phyloP scores from a whole-genome alignment of 148 eudicot genomes.

The Suaeda aralocaspica region DNA sequence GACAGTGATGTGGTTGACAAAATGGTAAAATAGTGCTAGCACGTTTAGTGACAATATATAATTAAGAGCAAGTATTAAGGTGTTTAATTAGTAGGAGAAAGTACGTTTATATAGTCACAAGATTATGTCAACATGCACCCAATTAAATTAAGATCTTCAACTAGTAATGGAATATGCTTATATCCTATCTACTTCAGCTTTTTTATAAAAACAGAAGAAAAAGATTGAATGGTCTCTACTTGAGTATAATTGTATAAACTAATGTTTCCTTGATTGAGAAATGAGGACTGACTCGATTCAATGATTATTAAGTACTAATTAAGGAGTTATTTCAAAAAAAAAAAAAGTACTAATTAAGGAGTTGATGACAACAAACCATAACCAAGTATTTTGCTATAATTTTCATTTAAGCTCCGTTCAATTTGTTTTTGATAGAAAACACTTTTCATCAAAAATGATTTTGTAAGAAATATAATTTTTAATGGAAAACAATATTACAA shows the following conservation, averaged over 20 bases:
- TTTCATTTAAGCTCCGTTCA: too few species aligned
- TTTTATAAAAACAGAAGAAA: neutral
- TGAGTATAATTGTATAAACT: neutral
- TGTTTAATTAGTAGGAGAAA: neutral
- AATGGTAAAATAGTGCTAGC: conserved; percentile 18
- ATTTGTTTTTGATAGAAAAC: too few species aligned
- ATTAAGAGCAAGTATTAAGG: neutral
- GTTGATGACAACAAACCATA: too few species aligned
- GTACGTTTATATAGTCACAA: neutral
- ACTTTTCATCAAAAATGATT: too few species aligned
- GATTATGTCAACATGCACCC: conserved; percentile 20
- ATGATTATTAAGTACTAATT: conserved; percentile 3
- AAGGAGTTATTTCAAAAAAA: too few species aligned
- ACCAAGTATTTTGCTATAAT: too few species aligned
- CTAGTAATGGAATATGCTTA: conserved; percentile 21
- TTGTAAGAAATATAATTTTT: too few species aligned
- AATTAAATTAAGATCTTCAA: neutral
- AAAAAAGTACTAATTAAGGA: too few species aligned
- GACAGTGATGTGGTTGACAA: conserved; percentile 13
- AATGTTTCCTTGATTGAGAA: conserved; percentile 4
- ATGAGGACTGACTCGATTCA: neutral
- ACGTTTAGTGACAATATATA: conserved; percentile 18
- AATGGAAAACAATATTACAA: too few species aligned
- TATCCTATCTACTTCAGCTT: neutral
- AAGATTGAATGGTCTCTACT: neutral